Evolutionary conservation across 768 basidiomycete genomes (phyloP), one percentile per base, ranked within the genome.

Genomic region (Trametes maxima): DNA sequence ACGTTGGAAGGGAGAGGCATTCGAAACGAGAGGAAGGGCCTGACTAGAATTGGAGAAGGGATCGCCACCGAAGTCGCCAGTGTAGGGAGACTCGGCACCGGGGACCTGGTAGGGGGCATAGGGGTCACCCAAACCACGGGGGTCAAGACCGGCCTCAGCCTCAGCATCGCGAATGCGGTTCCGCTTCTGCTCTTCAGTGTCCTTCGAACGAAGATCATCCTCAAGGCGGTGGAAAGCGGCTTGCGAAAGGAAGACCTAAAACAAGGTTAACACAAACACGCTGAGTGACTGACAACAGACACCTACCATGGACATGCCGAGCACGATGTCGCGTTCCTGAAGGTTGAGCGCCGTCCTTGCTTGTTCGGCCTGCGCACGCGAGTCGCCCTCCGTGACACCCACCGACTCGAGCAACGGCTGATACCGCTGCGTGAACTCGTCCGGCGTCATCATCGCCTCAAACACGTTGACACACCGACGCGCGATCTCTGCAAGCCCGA

Each of bases 401-500:
- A 81, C 72, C 25, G 75, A 78, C 22, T 77, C 76, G 67, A 96
- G 75, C 13, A 86, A 84, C n/a, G 84, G 83, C 64, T 74, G 77
- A 73, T 98, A 99, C 57, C 95, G 78, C 42, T 90, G 86, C 60
- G 86, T 88, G 73, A 95, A 96, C 76, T 98, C 97, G 24, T 81
- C 82, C 11, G 88, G 87, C 3, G 89, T 87, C 85, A 98, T 88
- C 59, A 86, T 86, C 42, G 89, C 94, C 76, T 95, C 90, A 63
- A 89, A 95, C 35, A 88, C 79, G 64, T 82, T 85, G 35, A 78
- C 78, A 57, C 80, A 83, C 48, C 90, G 75, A 70, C 81, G 84
- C 6, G 90, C 85, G 63, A 98, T 82, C 75, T 94, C 92, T 2
- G 87, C 76, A 67, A 98, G 68, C 0, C 94, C 92, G 24, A 88